Conservation (phyloP, 2,329 filamentous ascomycete genomes). For the Fusarium sp. region DNA sequence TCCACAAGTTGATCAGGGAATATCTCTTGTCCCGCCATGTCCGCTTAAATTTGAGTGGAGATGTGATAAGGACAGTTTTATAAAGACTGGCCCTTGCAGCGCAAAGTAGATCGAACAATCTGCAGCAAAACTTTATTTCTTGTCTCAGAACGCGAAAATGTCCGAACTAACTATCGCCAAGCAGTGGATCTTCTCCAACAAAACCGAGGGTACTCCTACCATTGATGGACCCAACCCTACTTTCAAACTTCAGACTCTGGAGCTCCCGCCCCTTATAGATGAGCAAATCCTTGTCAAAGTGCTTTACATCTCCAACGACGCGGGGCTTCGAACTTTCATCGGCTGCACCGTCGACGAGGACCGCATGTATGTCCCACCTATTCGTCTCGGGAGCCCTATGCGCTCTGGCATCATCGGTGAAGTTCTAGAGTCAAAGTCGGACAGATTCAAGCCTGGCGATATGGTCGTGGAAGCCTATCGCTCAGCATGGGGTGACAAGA, state of each 20-base stretch:
- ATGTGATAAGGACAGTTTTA: not conserved
- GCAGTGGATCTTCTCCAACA: conserved; percentile 22
- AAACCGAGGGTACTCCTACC: conserved; percentile 7
- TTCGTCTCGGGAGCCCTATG: conserved; percentile 9
- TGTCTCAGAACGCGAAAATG: not conserved
- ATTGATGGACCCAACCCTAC: conserved; percentile 12
- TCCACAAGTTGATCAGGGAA: not conserved
- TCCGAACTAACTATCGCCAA: not conserved
- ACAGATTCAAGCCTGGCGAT: conserved; percentile 3
- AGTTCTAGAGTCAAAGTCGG: conserved; percentile 17
- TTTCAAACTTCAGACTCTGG: not conserved
- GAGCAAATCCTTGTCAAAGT: conserved; percentile 22
- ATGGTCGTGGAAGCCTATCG: conserved; percentile 19
- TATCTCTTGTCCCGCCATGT: not conserved
- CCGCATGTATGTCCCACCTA: conserved; percentile 18
- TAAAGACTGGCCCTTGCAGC: not conserved
- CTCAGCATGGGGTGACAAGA: conserved; percentile 15
- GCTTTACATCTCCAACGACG: conserved; percentile 20
- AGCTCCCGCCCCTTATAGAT: conserved; percentile 1
- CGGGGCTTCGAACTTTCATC: conserved; percentile 9
- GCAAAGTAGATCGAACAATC: not conserved
- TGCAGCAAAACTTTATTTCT: too few relatives aligned
- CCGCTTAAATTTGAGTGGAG: not conserved
- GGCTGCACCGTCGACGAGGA: conserved; percentile 7
- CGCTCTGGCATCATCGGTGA: conserved; percentile 14